phyloP scores from a whole-genome alignment of 495 filamentous ascomycete species.

The Cudoniella acicularis region DNA sequence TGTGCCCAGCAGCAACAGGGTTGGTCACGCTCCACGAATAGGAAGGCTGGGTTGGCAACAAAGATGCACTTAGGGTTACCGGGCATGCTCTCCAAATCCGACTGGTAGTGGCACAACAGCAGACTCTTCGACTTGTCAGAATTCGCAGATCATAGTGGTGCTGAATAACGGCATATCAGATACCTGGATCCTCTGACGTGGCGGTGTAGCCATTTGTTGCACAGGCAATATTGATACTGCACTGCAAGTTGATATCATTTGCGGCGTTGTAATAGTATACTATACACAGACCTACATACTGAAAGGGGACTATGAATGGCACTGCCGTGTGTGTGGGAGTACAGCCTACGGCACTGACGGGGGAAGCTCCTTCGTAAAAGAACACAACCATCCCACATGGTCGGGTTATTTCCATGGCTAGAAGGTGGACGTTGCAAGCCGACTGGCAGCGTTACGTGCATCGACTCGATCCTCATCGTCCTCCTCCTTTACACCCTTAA shows the following conservation, averaged over 20 bases:
- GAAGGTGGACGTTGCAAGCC: constrained; percentile 61
- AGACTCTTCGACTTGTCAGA: neutral
- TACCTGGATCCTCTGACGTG: neutral
- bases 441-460: constrained; percentile 89
- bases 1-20: neutral
- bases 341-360: constrained; percentile 2
- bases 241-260: constrained; percentile 8
- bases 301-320: constrained; percentile 1
- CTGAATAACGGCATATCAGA: constrained; percentile 12
- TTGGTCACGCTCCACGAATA: neutral
- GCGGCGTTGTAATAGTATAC: no score
- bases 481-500: constrained; percentile 69
- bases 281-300: neutral
- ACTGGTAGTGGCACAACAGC: no score
- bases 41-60: neutral
- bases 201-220: constrained; percentile 7
- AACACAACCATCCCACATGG: neutral
- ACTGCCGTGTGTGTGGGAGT: constrained; percentile 4
- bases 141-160: constrained; percentile 1
- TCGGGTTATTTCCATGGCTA: neutral
- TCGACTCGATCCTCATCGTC: constrained; percentile 93
- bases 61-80: neutral
- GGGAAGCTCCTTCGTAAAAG: neutral
- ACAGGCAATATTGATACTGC: constrained; percentile 3
- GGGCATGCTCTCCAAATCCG: neutral